Base-by-base conservation (phyloP, 495 filamentous ascomycete species). In the Aspergillus diversus region DNA sequence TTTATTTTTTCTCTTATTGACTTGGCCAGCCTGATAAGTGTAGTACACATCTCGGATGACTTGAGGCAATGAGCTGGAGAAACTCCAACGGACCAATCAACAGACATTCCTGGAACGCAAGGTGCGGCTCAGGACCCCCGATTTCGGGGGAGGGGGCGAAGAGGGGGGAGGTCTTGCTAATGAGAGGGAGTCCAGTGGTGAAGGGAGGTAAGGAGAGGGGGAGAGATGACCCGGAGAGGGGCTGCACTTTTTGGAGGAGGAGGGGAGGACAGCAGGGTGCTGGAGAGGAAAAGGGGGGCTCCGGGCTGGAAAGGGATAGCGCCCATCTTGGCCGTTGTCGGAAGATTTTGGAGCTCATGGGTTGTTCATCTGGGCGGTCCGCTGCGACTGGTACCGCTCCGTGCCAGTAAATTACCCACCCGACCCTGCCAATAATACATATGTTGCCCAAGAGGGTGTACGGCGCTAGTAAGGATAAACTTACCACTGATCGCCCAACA, bases 251-350 rank as follows among this genome's bases (percentile, higher is more conserved):
- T 65, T 59, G 16, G 42, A 55, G 57, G 49, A 32, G 57, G 60
- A 67, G 54, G 59, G 34, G 47, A 46, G 66, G 48, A 43, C 33
- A 46, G 37, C 53, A 50, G 35, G 33, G 21, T 51, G 55, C 58
- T 61, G 64, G 60, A 60, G 42, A 59, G 58, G 67, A 57, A 50
- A 47, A 60, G 59, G 61, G 39, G 34, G 46, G 48, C 59, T 61
- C 57, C 47, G 50, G 61, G 48, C 47, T 55, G 57, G 39, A 63
- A 61, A 56, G 33, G 63, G 61, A 64, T 61, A 64, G 63, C 62
- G 59, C 54, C 46, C 46, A 66, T 63, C 69, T 71, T 74, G 74
- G 68, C 75, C 73, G 74, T 75, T 75, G 73, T 75, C 75, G 75
- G 75, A 69, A 72, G 52, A n/a, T 17, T 27, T 54, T 34, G 48